phyloP scores from a whole-genome alignment of 306 rosid species.

The Aeschynomene evenia region DNA sequence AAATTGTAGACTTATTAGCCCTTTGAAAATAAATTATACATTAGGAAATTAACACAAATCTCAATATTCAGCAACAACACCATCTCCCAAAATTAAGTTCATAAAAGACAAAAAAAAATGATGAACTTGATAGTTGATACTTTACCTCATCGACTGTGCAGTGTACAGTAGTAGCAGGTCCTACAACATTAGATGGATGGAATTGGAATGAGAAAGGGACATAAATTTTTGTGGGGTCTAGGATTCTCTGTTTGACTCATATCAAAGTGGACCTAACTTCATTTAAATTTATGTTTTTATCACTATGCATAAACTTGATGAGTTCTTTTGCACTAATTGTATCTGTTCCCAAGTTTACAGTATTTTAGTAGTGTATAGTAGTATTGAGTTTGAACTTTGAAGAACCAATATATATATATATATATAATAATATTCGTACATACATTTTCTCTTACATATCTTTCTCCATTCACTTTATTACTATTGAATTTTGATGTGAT shows the following conservation, averaged over 20 bases:
- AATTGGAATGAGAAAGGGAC: not conserved
- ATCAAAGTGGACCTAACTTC: conserved; percentile 9
- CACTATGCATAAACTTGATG: not conserved
- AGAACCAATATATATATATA: no score
- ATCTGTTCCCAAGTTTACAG: no score
- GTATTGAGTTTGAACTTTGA: no score
- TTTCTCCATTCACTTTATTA: no score
- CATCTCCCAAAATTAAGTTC: conserved; percentile 25
- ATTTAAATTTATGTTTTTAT: not conserved
- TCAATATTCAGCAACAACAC: not conserved
- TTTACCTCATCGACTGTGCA: not conserved
- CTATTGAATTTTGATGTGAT: no score
- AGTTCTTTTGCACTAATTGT: no score
- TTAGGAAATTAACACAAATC: conserved; percentile 7
- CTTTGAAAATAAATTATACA: no score
- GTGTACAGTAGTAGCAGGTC: not conserved
- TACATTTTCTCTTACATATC: no score
- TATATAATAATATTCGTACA: no score
- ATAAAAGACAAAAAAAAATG: conserved; percentile 18
- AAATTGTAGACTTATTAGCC: not conserved
- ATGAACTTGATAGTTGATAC: conserved; percentile 13
- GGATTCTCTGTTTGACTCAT: conserved; percentile 33
- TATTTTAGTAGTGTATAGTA: no score
- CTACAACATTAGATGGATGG: not conserved
- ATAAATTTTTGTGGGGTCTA: not conserved